Evolutionary conservation across 257 asterid genomes (phyloP), one percentile per base, ranked within the genome.

Genomic region (Ajuga chamaepitys): DNA sequence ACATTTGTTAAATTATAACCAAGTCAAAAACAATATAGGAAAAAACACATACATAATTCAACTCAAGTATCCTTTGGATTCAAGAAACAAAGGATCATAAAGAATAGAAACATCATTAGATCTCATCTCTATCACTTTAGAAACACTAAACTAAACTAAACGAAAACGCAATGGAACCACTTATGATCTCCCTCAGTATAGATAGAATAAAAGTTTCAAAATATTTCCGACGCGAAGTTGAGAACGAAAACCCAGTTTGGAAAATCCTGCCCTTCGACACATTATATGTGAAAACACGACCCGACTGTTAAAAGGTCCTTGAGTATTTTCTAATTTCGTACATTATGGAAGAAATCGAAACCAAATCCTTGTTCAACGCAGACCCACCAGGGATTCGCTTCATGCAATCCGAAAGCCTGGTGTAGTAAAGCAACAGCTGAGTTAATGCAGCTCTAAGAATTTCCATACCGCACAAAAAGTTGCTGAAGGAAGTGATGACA

Each of bases 381-480:
- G 97, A 79, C 14, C 95, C 97, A 26, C 95, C 95, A 22, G 79
- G 68, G 58, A 90, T 80, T 85, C 78, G 85, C 86, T 88, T 90
- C 57, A 86, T 75, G 85, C 92, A 88, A 70, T 94, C 99, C 3
- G 95, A 83, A 64, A 94, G 89, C 84, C 99, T 85, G 18, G 99
- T 90, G 64, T 94, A 85, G 59, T 94, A 94, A 58, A 94, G 96
- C 72, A 94, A 82, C 9, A 94, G 79, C 71, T 94, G 99, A 70
- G 99, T 86, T 78, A 90, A 70, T 42, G 99, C 96, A 67, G 99
- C 96, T 73, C 96, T 79, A 70, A 94, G 82, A 56, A 94, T 94
- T 69, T 94, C 99, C 99, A 94, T 90, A 4, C 99, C 97, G 50
- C 97, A 88, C 2, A 90, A 72, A 52, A 94, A 90, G 88, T 90